Base-by-base conservation (phyloP, 164 flowering plant species). In the Annona squamosa region DNA sequence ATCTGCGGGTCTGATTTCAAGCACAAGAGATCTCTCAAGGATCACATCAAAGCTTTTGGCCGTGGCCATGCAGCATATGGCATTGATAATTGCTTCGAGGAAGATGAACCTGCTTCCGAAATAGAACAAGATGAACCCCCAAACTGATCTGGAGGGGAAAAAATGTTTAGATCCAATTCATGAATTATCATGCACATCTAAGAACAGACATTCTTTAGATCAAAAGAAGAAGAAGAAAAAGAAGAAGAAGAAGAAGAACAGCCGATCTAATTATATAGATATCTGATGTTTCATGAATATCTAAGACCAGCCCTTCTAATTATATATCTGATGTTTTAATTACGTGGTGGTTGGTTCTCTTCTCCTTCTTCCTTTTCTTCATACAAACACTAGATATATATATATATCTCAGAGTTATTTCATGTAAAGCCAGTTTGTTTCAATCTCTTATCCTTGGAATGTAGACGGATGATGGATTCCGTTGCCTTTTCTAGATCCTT, bases 1-100 rank as follows among this genome's bases (percentile, higher is more conserved):
- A 84, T 84, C 48, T 91, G 97, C 79, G 97, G 97, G 5, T 91
- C 97, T 13, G 97, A 91, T 81, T 91, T 91, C 78, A 91, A 91
- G 87, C 97, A 91, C 85, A 91, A 91, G 75, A 84, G 97, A 67
- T 91, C 97, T 10, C 90, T 91, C 48, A 91, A 91, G 74, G 97
- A 91, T 71, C 97, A 91, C 73, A 84, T 91, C 41, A 87, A 84
- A 78, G 97, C 94, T 46, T 91, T 91, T 72, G 97, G 97, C 1
- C 79, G 76, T 68, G 94, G 92, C 46, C 97, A 91, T 70, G 93
- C 89, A 7, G 94, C 94, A 63, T 89, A 86, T 76, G 90, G 91
- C 4, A 79, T 83, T 26, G 84, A 84, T 67, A 82, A 82, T 6
- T 85, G 85, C 47, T 92, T 86, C 62, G 92, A 89, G 56, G 92